Evolutionary conservation across 768 basidiomycete genomes (phyloP).

Genomic region (Kwoniella botswanensis): DNA sequence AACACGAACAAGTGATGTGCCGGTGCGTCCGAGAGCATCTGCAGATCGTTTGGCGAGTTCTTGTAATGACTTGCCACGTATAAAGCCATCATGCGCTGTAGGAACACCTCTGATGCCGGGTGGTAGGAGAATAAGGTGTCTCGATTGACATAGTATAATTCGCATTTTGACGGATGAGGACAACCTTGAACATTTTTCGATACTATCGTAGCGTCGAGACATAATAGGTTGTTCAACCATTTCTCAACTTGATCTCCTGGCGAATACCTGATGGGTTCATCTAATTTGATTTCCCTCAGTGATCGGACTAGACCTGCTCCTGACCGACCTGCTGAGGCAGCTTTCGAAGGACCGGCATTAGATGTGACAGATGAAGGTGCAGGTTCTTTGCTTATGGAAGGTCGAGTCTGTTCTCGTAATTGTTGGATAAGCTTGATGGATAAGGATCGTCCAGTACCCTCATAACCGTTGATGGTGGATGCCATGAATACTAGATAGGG

Average conservation of each 20-base stretch:
- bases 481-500: constrained; percentile 96
- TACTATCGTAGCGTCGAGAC: constrained; percentile 80
- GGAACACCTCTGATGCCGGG: constrained; percentile 94
- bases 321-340: constrained; percentile 55
- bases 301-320: constrained; percentile 64
- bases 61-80: constrained; percentile 99
- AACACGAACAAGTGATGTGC: constrained; percentile 96
- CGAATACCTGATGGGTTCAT: constrained; percentile 91
- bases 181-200: constrained; percentile 67
- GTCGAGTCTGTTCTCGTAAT: constrained; percentile 85
- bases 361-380: constrained; percentile 59
- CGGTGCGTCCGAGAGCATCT: constrained; percentile 93
- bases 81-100: constrained; percentile 97
- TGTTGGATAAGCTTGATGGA: constrained; percentile 98
- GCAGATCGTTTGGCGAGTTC: constrained; percentile 98
- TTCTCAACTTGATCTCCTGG: constrained; percentile 85
- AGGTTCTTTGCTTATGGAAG: constrained; percentile 73
- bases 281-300: constrained; percentile 89
- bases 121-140: constrained; percentile 98
- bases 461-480: constrained; percentile 99
- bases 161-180: constrained; percentile 91
- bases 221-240: constrained; percentile 89
- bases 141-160: constrained; percentile 91
- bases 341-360: constrained; percentile 57
- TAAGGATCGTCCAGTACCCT: constrained; percentile 97